These are phyloP conservation scores for Ulota crispa DNA, from an alignment of 225 moss, liverwort and hornwort species.

Conservation along the genomic window DNA sequence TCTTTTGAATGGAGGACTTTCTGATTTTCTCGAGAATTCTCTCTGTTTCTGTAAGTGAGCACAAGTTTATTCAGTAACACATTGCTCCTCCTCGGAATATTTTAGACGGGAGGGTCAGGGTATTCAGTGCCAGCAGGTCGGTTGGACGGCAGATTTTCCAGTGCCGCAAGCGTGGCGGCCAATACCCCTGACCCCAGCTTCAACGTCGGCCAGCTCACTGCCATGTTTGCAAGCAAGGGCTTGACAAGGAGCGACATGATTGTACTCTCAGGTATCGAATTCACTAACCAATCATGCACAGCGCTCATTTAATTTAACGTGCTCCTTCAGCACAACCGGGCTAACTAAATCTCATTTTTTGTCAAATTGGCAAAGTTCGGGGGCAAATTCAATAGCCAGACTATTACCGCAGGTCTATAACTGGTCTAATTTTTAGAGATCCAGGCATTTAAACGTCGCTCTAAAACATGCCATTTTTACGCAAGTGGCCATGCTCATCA, in stretches of 20 bases:
- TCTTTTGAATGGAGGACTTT: neutral
- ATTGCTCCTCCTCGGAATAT: neutral
- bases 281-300: neutral
- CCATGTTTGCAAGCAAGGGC: constrained; percentile 42
- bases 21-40: neutral
- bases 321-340: neutral
- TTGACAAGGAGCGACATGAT: constrained; percentile 55
- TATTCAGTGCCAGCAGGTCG: constrained; percentile 43
- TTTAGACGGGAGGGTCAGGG: constrained; percentile 42
- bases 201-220: constrained; percentile 32
- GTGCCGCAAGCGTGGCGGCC: neutral
- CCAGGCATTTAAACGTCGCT: neutral
- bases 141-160: constrained; percentile 42
- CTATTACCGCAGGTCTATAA: neutral
- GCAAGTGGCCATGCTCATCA: neutral
- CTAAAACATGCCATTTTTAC: neutral
- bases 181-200: constrained; percentile 32
- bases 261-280: constrained; percentile 43
- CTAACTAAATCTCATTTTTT: neutral
- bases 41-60: neutral
- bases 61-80: neutral
- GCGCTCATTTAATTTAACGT: neutral
- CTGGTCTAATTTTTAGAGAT: neutral
- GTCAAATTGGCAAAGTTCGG: neutral
- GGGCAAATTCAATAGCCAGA: neutral